A percentile compares a stretch with the other conserved stretches of the same genome.
Evolutionary conservation across 2,329 filamentous ascomycete species (phyloP).

Genomic region (Fusarium stilboides): DNA sequence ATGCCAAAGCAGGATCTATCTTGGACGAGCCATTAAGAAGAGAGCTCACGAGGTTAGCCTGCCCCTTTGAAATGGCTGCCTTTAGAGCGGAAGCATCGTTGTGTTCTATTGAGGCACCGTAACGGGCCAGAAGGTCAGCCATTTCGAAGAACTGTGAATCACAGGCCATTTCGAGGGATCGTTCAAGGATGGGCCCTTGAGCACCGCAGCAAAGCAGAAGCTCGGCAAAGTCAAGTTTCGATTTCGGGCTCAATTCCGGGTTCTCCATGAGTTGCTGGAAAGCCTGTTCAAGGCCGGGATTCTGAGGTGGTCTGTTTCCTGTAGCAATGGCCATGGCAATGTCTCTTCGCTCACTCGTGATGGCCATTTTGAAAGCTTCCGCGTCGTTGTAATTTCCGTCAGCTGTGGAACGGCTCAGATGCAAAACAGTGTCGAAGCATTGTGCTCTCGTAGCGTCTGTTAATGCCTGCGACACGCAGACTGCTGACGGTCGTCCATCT

Average conservation of each 20-base stretch:
- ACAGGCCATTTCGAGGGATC: conserved; percentile 65
- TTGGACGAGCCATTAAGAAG: conserved; percentile 62
- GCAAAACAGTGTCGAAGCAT: conserved; percentile 65
- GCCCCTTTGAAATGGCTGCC: conserved; percentile 62
- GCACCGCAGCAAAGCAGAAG: conserved; percentile 72
- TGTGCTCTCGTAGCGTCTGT: conserved; percentile 66
- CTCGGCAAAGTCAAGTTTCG: conserved; percentile 68
- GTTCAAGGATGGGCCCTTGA: conserved; percentile 64
- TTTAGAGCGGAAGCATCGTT: conserved; percentile 66
- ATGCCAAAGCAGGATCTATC: conserved; percentile 63
- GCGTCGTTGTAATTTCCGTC: conserved; percentile 68
- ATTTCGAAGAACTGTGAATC: conserved; percentile 68
- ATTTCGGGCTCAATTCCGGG: conserved; percentile 62
- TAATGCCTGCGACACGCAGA: conserved; percentile 65
- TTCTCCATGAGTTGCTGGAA: conserved; percentile 65
- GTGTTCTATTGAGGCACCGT: conserved; percentile 70
- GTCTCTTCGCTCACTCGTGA: conserved; percentile 66
- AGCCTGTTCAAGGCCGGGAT: conserved; percentile 64
- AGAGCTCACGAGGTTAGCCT: conserved; percentile 63
- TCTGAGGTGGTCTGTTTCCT: conserved; percentile 66
- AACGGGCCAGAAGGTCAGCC: conserved; percentile 66
- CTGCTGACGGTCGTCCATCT: conserved; percentile 61
- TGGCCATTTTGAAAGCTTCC: conserved; percentile 66
- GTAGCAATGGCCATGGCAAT: conserved; percentile 69
- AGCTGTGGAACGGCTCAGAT: conserved; percentile 67